Evolutionary conservation across 2,329 filamentous ascomycete genomes (phyloP).

Genomic region (Graphiopsis chlorocephala): DNA sequence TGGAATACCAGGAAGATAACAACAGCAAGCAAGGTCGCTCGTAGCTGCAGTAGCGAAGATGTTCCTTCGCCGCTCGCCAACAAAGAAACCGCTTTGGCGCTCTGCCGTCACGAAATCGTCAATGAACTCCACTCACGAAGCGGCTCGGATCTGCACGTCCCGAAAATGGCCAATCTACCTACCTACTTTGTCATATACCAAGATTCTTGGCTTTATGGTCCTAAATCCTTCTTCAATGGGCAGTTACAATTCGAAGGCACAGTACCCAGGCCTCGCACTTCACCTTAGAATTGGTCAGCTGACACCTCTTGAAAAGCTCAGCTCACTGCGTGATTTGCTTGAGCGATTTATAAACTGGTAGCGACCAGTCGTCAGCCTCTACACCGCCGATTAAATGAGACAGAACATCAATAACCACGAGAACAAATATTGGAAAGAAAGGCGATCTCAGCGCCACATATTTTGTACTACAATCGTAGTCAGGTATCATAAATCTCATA

Average conservation of each 20-base stretch:
- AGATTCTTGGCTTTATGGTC: neutral
- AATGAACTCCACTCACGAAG: neutral
- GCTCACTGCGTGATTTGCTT: no score
- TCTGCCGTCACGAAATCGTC: neutral
- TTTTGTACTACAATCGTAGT: neutral
- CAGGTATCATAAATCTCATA: constrained; percentile 2
- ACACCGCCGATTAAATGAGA: neutral
- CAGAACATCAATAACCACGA: neutral
- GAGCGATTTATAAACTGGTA: neutral
- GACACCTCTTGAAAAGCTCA: no score
- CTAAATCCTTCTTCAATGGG: neutral
- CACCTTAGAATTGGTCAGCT: neutral
- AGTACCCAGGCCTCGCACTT: neutral
- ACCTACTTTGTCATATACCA: neutral
- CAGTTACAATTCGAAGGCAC: neutral
- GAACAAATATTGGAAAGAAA: neutral
- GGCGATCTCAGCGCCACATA: neutral
- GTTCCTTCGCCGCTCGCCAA: neutral
- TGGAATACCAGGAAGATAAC: neutral
- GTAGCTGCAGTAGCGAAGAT: neutral
- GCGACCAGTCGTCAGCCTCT: neutral
- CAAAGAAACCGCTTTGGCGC: neutral
- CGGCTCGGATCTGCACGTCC: neutral
- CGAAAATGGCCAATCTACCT: neutral
- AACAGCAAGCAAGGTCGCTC: neutral